Conservation (phyloP, 225 moss, liverwort and hornwort species). For the Antitrichia curtipendula region DNA sequence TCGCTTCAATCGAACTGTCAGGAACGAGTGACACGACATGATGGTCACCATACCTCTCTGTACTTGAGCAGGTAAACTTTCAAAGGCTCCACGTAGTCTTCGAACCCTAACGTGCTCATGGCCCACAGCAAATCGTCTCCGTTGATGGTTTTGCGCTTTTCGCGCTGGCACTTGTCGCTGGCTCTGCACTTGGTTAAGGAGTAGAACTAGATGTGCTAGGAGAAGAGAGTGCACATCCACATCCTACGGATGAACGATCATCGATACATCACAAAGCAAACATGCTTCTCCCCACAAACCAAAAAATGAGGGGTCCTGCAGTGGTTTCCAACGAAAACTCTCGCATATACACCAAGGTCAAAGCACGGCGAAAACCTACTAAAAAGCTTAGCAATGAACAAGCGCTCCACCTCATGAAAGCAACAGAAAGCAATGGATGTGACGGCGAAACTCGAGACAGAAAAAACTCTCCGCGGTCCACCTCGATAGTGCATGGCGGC, state of each 20-base stretch:
- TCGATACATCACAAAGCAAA: neutral
- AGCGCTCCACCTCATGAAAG: neutral
- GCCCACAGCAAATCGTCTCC: conserved; percentile 94
- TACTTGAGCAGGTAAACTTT: conserved; percentile 87
- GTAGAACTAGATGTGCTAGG: neutral
- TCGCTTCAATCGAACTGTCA: neutral
- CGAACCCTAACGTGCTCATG: conserved; percentile 99
- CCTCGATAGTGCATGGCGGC: neutral
- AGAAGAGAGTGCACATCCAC: neutral
- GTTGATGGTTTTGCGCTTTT: conserved; percentile 87
- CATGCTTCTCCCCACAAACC: neutral
- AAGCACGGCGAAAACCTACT: neutral
- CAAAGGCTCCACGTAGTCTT: conserved; percentile 88
- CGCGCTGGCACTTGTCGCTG: conserved; percentile 91
- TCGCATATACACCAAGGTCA: neutral
- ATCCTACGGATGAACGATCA: neutral
- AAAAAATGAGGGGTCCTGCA: no score
- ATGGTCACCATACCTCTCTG: conserved; percentile 39
- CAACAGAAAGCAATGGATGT: neutral
- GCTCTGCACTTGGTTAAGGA: conserved; percentile 57
- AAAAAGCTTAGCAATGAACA: neutral
- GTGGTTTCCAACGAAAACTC: neutral
- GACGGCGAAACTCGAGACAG: no score
- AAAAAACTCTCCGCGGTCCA: neutral
- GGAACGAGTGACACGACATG: neutral